Percentiles rank a stretch among this genome's conserved stretches.
Conservation (phyloP, 495 filamentous ascomycete genomes). For the Massariosphaeria phaeospora region DNA sequence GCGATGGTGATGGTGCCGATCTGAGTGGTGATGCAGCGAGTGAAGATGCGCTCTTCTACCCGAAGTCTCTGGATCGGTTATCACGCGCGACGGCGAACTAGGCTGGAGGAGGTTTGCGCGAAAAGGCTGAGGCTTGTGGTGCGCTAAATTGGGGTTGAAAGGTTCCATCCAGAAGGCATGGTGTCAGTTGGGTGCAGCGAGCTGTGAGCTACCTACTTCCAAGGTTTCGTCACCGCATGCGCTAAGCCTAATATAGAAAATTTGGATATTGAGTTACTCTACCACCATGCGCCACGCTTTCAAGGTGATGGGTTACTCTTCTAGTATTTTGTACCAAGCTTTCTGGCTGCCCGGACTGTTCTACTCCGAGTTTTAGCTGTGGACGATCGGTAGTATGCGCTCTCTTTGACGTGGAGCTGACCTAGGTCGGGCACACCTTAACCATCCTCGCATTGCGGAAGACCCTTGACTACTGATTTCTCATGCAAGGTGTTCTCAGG, state of each 20-base stretch:
- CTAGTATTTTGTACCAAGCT: too few relatives aligned
- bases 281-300: too few relatives aligned
- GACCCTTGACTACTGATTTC: too few relatives aligned
- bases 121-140: background rate
- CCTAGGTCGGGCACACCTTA: too few relatives aligned
- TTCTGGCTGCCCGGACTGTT: too few relatives aligned
- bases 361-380: too few relatives aligned
- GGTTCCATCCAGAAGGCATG: slow-evolving; percentile 30
- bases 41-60: slow-evolving; percentile 25
- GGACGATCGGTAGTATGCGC: too few relatives aligned
- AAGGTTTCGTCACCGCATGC: background rate
- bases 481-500: too few relatives aligned
- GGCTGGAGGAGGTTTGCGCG: slow-evolving; percentile 17
- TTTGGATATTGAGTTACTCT: background rate
- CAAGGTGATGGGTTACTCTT: too few relatives aligned
- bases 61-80: slow-evolving; percentile 11
- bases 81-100: slow-evolving; percentile 15
- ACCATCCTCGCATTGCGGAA: too few relatives aligned
- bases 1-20: slow-evolving; percentile 25
- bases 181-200: slow-evolving; percentile 3
- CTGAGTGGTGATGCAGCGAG: slow-evolving; percentile 13
- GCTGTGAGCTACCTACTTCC: background rate
- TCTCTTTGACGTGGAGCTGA: too few relatives aligned
- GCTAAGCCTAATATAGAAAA: background rate
- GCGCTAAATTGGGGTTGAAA: slow-evolving; percentile 3